Evolutionary conservation across 177 flowering plant genomes (phyloP).

Genomic region (Vitis hybrid): DNA sequence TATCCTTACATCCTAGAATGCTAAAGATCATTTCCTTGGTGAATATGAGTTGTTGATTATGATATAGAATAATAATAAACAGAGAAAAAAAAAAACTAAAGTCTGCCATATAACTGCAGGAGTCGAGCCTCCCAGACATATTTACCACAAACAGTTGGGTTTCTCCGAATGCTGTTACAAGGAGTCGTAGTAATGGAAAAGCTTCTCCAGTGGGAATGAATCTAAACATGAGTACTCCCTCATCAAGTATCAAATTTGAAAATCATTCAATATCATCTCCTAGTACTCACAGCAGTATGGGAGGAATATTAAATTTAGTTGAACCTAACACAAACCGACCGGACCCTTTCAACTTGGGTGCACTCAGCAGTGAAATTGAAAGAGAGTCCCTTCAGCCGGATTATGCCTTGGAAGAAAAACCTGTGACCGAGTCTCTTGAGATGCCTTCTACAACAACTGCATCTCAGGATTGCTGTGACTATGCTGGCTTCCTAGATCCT

Average conservation of each 20-base stretch:
- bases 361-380: constrained; percentile 39
- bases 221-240: constrained; percentile 15
- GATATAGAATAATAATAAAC: neutral
- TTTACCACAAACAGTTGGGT: constrained; percentile 49
- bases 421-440: constrained; percentile 26
- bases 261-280: constrained; percentile 24
- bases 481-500: constrained; percentile 51
- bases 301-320: constrained; percentile 11
- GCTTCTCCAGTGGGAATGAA: constrained; percentile 28
- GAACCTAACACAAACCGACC: constrained; percentile 23
- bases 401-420: constrained; percentile 35
- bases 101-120: constrained; percentile 44
- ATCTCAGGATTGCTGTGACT: constrained; percentile 36
- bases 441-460: constrained; percentile 11
- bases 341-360: constrained; percentile 50
- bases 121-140: constrained; percentile 86
- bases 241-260: constrained; percentile 25
- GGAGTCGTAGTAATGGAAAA: constrained; percentile 53
- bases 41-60: neutral
- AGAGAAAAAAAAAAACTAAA: neutral
- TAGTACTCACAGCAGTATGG: constrained; percentile 16
- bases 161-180: constrained; percentile 61
- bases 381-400: constrained; percentile 27
- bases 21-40: neutral
- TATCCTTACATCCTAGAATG: neutral